phyloP scores from a whole-genome alignment of 306 rosid genomes.

The Biancaea sappan region DNA sequence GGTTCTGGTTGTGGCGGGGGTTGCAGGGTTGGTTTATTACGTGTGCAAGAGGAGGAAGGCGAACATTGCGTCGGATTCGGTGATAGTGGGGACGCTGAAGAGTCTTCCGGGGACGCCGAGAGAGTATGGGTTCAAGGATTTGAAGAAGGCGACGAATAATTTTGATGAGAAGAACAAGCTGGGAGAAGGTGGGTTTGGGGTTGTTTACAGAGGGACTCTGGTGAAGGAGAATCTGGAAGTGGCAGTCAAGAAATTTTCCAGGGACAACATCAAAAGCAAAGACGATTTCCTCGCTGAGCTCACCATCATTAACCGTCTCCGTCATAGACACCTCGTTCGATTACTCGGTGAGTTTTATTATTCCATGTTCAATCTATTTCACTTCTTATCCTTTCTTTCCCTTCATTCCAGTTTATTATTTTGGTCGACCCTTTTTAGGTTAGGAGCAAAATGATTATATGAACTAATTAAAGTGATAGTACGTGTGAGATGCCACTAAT shows the following conservation, averaged over 20 bases:
- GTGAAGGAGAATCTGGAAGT: slow-evolving; percentile 48
- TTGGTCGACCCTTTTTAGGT: too few relatives aligned
- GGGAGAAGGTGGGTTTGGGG: slow-evolving; percentile 78
- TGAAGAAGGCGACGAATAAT: slow-evolving; percentile 68
- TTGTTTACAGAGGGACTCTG: slow-evolving; percentile 58
- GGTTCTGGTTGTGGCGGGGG: slow-evolving; percentile 17
- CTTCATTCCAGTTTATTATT: too few relatives aligned
- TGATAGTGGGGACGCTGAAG: slow-evolving; percentile 62
- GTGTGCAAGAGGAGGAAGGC: slow-evolving; percentile 30
- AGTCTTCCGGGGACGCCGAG: slow-evolving; percentile 72
- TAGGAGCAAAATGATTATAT: too few relatives aligned
- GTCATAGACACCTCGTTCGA: slow-evolving; percentile 68
- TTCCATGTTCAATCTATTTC: too few relatives aligned
- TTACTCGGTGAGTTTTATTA: slow-evolving; percentile 51
- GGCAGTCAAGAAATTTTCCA: slow-evolving; percentile 70
- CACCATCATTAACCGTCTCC: slow-evolving; percentile 73
- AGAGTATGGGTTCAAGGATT: slow-evolving; percentile 54
- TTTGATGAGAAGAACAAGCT: slow-evolving; percentile 60
- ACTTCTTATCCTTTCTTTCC: neutral
- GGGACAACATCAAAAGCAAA: slow-evolving; percentile 59
- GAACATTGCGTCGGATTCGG: slow-evolving; percentile 12
- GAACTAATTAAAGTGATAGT: too few relatives aligned
- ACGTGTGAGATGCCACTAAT: neutral
- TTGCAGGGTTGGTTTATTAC: slow-evolving; percentile 31
- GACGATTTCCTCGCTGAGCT: slow-evolving; percentile 81